A percentile compares a stretch with the other conserved stretches of the same genome.
phyloP scores from a whole-genome alignment of 805 yeast species.

The Pichia thaimueangensis region DNA sequence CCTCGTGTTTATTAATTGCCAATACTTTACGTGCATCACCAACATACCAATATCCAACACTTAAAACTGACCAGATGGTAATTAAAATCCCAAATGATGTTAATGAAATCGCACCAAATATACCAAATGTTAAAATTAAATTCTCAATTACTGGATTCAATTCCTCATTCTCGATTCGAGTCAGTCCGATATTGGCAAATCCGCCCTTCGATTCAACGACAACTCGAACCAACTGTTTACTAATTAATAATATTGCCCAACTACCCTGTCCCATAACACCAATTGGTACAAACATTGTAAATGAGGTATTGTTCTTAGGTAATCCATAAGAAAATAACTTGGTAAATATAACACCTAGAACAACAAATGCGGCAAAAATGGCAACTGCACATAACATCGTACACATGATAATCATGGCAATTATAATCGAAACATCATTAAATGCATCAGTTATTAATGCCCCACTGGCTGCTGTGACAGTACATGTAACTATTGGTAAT shows the following conservation, averaged over 20 bases:
- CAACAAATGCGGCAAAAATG: conserved; percentile 24
- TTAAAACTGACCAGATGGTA: conserved; percentile 28
- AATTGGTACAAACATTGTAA: conserved; percentile 69
- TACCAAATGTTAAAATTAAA: conserved; percentile 11
- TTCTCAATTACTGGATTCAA: neutral
- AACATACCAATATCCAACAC: conserved; percentile 14
- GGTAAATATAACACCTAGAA: conserved; percentile 57
- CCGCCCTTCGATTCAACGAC: conserved; percentile 7
- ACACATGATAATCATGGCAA: conserved; percentile 47
- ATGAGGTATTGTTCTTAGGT: conserved; percentile 48
- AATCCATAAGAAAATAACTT: conserved; percentile 51
- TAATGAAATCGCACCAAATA: conserved; percentile 23
- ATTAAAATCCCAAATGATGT: conserved; percentile 30
- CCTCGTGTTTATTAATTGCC: neutral
- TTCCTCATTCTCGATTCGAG: neutral
- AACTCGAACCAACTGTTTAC: conserved; percentile 16
- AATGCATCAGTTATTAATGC: conserved; percentile 42
- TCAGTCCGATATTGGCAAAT: conserved; percentile 5
- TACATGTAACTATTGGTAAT: conserved; percentile 73
- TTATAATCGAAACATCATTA: conserved; percentile 13
- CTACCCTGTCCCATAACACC: conserved; percentile 88
- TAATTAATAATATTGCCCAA: conserved; percentile 45
- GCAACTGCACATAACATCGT: conserved; percentile 68
- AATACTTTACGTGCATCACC: conserved; percentile 11
- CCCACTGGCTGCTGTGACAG: conserved; percentile 72